Conservation (phyloP, 495 filamentous ascomycete species). For the Xylaria longipes region DNA sequence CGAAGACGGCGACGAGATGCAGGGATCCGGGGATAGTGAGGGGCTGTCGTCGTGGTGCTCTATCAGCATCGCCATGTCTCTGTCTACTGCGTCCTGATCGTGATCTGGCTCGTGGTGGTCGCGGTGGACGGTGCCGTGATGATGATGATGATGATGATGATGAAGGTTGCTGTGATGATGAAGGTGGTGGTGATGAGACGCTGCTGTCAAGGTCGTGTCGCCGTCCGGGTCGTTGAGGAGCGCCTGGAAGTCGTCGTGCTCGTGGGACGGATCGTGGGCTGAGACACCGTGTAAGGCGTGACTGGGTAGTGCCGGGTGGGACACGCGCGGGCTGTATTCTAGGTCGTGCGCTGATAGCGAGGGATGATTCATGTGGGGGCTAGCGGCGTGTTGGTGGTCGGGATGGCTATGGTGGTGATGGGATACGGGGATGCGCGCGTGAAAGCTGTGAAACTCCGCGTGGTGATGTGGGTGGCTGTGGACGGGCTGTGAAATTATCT, state of each 20-base stretch:
- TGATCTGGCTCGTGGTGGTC: constrained; percentile 20
- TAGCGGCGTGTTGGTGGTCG: constrained; percentile 21
- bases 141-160: constrained; percentile 36
- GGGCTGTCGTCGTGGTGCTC: constrained; percentile 46
- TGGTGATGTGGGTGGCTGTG: constrained; percentile 32
- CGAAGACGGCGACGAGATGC: constrained; percentile 66
- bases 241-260: constrained; percentile 48
- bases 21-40: constrained; percentile 72
- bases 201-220: not conserved
- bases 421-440: constrained; percentile 26
- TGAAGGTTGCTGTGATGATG: constrained; percentile 7
- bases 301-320: constrained; percentile 16
- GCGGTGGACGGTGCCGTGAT: constrained; percentile 23
- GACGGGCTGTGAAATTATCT: constrained; percentile 52
- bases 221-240: constrained; percentile 44
- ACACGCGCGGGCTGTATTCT: constrained; percentile 31
- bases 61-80: constrained; percentile 61
- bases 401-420: constrained; percentile 32
- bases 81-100: constrained; percentile 48
- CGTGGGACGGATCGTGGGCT: constrained; percentile 33
- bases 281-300: constrained; percentile 4
- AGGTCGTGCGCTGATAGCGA: constrained; percentile 28
- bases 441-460: constrained; percentile 31
- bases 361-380: constrained; percentile 29
- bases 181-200: constrained; percentile 10